A percentile compares a stretch with the other conserved stretches of the same genome.
Conservation (phyloP, 2,329 filamentous ascomycete genomes). For the Alternaria sp. region DNA sequence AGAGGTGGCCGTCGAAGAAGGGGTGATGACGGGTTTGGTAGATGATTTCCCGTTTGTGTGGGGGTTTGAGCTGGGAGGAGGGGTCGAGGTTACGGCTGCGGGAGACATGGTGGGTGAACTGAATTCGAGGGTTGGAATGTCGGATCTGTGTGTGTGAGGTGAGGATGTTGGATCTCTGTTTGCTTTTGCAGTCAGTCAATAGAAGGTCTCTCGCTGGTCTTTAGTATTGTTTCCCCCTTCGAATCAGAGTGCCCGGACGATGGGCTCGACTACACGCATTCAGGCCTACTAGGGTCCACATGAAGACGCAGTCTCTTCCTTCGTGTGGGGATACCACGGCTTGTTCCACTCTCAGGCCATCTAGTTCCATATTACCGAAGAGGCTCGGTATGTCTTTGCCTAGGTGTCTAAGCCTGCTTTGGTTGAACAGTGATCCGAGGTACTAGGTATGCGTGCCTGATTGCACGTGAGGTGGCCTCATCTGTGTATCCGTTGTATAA, state of each 20-base stretch:
- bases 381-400: background rate
- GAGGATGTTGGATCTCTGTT: background rate
- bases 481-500: background rate
- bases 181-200: background rate
- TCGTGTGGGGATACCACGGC: constrained; percentile 11
- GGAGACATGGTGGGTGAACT: constrained; percentile 32
- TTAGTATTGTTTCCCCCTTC: constrained; percentile 15
- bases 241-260: background rate
- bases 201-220: background rate
- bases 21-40: constrained; percentile 23
- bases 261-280: constrained; percentile 4
- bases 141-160: background rate
- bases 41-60: constrained; percentile 30
- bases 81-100: constrained; percentile 29
- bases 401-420: constrained; percentile 3
- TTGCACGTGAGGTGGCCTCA: background rate
- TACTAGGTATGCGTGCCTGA: background rate
- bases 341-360: background rate
- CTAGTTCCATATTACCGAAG: constrained; percentile 20
- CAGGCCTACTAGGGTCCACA: constrained; percentile 12
- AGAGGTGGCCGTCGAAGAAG: constrained; percentile 20
- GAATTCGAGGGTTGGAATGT: background rate
- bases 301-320: constrained; percentile 2
- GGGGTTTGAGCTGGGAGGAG: constrained; percentile 14
- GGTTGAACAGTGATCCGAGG: constrained; percentile 8